A percentile compares a stretch with the other conserved stretches of the same genome.
phyloP scores from a whole-genome alignment of 192 early-diverging fungal species.

The Dissophora globulifera region DNA sequence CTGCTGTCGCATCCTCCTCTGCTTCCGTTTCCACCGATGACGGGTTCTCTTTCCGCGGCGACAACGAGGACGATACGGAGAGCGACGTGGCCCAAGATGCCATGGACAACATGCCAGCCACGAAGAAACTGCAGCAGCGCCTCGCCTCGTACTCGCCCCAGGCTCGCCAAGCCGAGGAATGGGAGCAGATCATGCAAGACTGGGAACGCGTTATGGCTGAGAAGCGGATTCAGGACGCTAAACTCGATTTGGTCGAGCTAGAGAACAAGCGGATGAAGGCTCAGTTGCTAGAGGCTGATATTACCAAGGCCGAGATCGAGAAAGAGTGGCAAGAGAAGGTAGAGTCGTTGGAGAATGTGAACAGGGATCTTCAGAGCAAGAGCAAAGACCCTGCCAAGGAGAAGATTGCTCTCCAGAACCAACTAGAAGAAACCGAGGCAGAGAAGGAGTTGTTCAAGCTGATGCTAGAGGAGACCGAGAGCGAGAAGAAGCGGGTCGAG shows the following conservation, averaged over 20 bases:
- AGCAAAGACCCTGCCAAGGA: constrained; percentile 39
- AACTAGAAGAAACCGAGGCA: constrained; percentile 41
- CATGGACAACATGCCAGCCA: constrained; percentile 31
- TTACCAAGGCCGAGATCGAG: constrained; percentile 22
- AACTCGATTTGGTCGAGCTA: constrained; percentile 35
- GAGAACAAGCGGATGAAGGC: constrained; percentile 49
- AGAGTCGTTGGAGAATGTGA: constrained; percentile 17
- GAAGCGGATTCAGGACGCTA: constrained; percentile 47
- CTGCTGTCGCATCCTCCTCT: constrained; percentile 27
- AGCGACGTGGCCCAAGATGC: constrained; percentile 35
- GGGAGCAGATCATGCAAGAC: constrained; percentile 46
- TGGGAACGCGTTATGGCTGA: constrained; percentile 44
- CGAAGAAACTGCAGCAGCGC: constrained; percentile 30
- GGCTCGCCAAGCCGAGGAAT: constrained; percentile 23
- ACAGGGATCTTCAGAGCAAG: constrained; percentile 26
- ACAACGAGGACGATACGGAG: constrained; percentile 4
- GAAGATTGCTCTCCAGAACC: constrained; percentile 19
- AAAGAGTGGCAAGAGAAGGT: constrained; percentile 24
- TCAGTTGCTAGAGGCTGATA: constrained; percentile 28
- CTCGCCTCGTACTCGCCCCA: constrained; percentile 21
- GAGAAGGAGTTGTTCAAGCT: constrained; percentile 47
- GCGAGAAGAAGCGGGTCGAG: constrained; percentile 43
- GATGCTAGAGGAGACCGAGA: constrained; percentile 45
- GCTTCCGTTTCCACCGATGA: constrained; percentile 16
- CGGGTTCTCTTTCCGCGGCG: not conserved